A percentile compares a stretch with the other conserved stretches of the same genome.
Evolutionary conservation across 257 asterid species (phyloP).

Genomic region (Ehretia macrophylla): DNA sequence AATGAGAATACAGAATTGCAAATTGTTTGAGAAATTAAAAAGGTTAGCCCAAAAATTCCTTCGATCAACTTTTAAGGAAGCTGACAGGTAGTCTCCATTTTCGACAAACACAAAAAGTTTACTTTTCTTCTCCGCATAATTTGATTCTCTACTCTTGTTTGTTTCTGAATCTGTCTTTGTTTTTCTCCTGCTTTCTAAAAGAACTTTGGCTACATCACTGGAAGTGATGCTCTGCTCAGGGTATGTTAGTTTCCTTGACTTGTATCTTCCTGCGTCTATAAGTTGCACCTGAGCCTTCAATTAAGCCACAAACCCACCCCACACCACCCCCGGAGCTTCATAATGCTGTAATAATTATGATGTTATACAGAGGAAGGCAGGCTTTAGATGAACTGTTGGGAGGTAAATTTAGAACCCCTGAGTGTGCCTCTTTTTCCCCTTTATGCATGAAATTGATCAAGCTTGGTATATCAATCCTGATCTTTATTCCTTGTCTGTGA

Average conservation of each 20-base stretch:
- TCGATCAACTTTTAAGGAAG: too few species aligned
- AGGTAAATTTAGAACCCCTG: conserved; percentile 37
- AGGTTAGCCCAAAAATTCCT: too few species aligned
- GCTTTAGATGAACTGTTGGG: conserved; percentile 96
- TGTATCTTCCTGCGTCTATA: conserved; percentile 3
- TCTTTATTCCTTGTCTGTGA: conserved; percentile 9
- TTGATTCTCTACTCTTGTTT: conserved; percentile 7
- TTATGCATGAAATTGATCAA: neutral
- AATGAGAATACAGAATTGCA: too few species aligned
- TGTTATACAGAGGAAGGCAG: conserved; percentile 64
- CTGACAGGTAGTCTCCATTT: too few species aligned
- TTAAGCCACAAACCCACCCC: too few species aligned
- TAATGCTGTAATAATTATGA: neutral
- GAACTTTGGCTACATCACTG: conserved; percentile 95
- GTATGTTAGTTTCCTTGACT: conserved; percentile 37
- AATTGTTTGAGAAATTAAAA: too few species aligned
- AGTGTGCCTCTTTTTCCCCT: conserved; percentile 8
- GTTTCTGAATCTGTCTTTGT: conserved; percentile 21
- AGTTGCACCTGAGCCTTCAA: neutral
- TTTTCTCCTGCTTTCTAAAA: conserved; percentile 18
- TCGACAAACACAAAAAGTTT: too few species aligned
- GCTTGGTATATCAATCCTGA: conserved; percentile 1
- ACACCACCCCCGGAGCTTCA: too few species aligned
- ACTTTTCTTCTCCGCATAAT: neutral
- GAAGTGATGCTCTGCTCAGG: conserved; percentile 91